Evolutionary conservation across 192 early-diverging fungal genomes (phyloP).

Genomic region (Pilobolus umbonatus): DNA sequence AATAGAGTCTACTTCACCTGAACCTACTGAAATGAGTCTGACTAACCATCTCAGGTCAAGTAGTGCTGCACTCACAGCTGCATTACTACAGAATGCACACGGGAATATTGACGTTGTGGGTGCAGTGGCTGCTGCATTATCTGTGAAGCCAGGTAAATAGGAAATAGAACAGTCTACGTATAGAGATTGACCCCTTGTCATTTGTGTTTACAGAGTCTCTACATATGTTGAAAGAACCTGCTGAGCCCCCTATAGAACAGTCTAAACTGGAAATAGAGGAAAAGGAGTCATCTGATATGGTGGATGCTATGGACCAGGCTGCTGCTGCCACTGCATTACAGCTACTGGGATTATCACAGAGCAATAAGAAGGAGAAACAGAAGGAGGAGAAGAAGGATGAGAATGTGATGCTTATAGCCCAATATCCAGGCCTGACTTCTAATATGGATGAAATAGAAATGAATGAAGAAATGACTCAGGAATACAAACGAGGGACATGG

Average conservation of each 20-base stretch:
- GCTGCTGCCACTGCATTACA: slow-evolving; percentile 26
- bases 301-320: slow-evolving; percentile 19
- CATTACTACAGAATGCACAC: slow-evolving; percentile 19
- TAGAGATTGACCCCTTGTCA: too few species aligned
- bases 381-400: neutral
- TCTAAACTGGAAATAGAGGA: too few species aligned
- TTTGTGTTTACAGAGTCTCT: too few species aligned
- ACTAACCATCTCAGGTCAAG: neutral
- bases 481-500: slow-evolving; percentile 29
- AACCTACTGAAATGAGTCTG: slow-evolving; percentile 1
- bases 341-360: slow-evolving; percentile 11
- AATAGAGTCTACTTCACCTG: neutral
- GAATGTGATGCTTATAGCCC: slow-evolving; percentile 22
- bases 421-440: slow-evolving; percentile 15
- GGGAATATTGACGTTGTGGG: slow-evolving; percentile 13
- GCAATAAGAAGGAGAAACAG: neutral
- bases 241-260: too few species aligned
- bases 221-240: too few species aligned
- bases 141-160: slow-evolving; percentile 18
- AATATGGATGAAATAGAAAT: slow-evolving; percentile 8
- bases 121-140: slow-evolving; percentile 15
- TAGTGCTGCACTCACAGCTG: slow-evolving; percentile 21
- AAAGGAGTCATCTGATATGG: neutral
- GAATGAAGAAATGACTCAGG: slow-evolving; percentile 20
- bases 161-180: too few species aligned